Evolutionary conservation across 768 basidiomycete genomes (phyloP), one percentile per base, ranked within the genome.

Genomic region (Tulasnella sp.): DNA sequence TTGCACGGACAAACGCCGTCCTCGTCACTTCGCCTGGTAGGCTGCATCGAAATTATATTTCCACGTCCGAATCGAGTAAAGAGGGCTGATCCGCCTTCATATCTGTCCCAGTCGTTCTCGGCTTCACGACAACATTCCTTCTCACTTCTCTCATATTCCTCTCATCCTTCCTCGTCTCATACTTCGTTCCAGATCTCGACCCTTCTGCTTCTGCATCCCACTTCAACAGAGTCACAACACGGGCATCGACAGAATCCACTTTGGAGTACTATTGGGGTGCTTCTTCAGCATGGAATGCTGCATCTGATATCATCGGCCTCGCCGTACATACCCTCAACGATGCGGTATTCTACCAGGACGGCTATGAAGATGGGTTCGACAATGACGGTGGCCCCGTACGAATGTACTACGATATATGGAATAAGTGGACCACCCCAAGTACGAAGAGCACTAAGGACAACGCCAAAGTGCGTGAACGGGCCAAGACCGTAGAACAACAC

Each of bases 21-120:
- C 72, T 90, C 58, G 88, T 85, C 19, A 82, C 83, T n/a, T 90
- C 90, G 65, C 81, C 84, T 69, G 72, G 88, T 82, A 70, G 58
- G 77, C 26, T 38, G 34, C 34, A 15, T 38, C 15, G 5, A 38
- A 15, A 17, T 50, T 13, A 26, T 27, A 19, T 3, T 13, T 26
- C 24, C 2, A 11, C 21, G 32, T 9, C 8, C 4, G 1, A 26
- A 4, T 24, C 23, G 15, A 10, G 15, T 24, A 10, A 38, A 38
- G 29, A 24, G 19, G 26, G 5, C 45, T 2, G 34, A 15, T 32
- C 26, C 45, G 19, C 44, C 7, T 43, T 45, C 29, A 58, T 29
- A 56, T 8, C 54, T 42, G 32, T 42, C 61, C 27, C 66, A 90
- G 88, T 85, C 34, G 74, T 85, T 52, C 75, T 90, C 24, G 87